Conservation (phyloP, 495 filamentous ascomycete genomes). For the Lophiostoma macrostomum region DNA sequence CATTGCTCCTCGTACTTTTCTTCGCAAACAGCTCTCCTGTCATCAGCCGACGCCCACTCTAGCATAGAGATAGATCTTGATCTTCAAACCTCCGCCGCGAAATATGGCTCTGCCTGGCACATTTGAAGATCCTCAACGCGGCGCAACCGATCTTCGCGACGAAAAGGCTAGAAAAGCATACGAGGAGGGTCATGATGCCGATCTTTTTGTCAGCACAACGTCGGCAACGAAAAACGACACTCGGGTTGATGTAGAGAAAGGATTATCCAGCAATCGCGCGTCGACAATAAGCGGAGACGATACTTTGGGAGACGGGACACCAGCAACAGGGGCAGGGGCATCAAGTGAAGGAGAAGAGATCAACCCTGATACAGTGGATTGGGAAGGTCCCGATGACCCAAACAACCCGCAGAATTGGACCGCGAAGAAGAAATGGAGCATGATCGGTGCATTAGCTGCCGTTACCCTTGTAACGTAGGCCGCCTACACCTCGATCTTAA, state of each 20-base stretch:
- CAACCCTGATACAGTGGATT: neutral
- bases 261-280: constrained; percentile 4
- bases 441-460: constrained; percentile 40
- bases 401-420: constrained; percentile 48
- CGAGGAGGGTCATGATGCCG: constrained; percentile 38
- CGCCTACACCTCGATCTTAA: neutral
- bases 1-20: too few species aligned
- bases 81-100: too few species aligned
- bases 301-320: too few species aligned
- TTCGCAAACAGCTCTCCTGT: too few species aligned
- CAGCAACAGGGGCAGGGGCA: too few species aligned
- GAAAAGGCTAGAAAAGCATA: constrained; percentile 24
- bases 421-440: constrained; percentile 43
- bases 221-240: too few species aligned
- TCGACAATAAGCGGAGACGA: constrained; percentile 13
- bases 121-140: constrained; percentile 2
- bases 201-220: constrained; percentile 19
- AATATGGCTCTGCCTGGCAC: constrained; percentile 22
- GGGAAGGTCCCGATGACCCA: constrained; percentile 31
- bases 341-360: too few species aligned
- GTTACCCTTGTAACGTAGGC: constrained; percentile 43
- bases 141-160: constrained; percentile 12
- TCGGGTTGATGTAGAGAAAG: constrained; percentile 28
- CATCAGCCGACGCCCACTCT: too few species aligned
- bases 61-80: too few species aligned